These are phyloP conservation scores for Solanum piurae DNA, from an alignment of 257 asterid species.

Conservation along the genomic window DNA sequence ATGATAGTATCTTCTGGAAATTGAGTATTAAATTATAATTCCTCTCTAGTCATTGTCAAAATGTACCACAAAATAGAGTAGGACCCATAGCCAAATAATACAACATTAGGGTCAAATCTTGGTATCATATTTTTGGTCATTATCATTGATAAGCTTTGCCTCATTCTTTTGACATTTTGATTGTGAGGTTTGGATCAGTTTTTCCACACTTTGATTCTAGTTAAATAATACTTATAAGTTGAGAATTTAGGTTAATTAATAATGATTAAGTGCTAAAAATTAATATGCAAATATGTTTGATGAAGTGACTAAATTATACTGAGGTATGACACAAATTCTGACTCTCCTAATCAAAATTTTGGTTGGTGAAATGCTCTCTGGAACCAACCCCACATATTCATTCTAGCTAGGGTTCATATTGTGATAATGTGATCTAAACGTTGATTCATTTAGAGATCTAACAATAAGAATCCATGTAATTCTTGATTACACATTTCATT, in stretches of 20 bases:
- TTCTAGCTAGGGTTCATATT: neutral
- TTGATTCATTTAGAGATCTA: too few species aligned
- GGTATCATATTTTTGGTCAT: neutral
- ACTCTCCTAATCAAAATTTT: too few species aligned
- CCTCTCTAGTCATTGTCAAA: neutral
- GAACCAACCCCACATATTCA: too few species aligned
- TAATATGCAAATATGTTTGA: neutral
- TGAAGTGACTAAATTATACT: too few species aligned
- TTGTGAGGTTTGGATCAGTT: neutral
- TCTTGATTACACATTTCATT: neutral
- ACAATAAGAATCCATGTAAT: neutral
- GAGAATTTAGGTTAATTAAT: neutral
- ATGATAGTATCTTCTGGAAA: neutral
- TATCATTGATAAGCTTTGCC: neutral
- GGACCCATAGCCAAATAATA: neutral
- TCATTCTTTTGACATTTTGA: neutral
- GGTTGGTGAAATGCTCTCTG: too few species aligned
- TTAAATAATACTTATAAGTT: neutral
- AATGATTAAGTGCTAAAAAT: neutral
- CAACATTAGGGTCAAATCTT: neutral
- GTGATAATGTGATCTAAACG: neutral
- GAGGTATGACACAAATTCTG: too few species aligned
- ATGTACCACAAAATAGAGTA: neutral
- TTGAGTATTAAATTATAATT: neutral
- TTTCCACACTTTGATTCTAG: neutral